Evolutionary conservation across 1,284 basidiomycete genomes (phyloP), one percentile per base, ranked within the genome.

Genomic region (Phaffia rhodozyma): DNA sequence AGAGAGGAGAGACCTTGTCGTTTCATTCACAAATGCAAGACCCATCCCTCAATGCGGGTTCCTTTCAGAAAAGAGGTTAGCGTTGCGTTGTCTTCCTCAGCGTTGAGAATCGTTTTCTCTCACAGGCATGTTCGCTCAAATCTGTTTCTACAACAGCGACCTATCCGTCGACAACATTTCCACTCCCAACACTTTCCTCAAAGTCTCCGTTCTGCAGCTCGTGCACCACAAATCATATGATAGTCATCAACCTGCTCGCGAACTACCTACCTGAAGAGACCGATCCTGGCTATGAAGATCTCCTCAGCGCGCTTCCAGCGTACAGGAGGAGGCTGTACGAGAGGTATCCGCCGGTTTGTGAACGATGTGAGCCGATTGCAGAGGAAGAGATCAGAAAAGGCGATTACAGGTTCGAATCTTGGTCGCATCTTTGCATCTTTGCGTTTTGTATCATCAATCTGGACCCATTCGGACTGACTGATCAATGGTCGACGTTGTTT

Each of bases 1-100:
- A 76, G 75, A 25, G 77, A 23, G 90, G 89, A 34, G 82, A 87
- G 67, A 87, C 92, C 67, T 71, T 85, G 49, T 87, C 87, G 1
- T 85, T 90, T 68, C 84, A 89, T 63, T 86, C 89, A n/a, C 88
- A 88, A 0, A 91, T 91, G 87, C 84, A 87, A 69, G 83, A 89
- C 67, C 82, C 87, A 69, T 75, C 78, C 1, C 70, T 90, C 65
- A 93, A 93, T 72, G 69, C 75, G 0, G 73, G 71, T 20, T 87
- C 86, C 0, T 93, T 91, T 73, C 80, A 84, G 0, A 83, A 81
- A 70, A 79, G 89, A 74, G 89, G 89, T 77, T 13, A 1, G 9
- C 5, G 43, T 57, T 29, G 34, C 38, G 20, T 25, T 1, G 32
- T 49, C 23, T 47, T 51, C 6, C 29, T 49, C 56, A 34, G 34